Conservation (phyloP, 768 basidiomycete genomes). For the Cystofilobasidium bisporidii region DNA sequence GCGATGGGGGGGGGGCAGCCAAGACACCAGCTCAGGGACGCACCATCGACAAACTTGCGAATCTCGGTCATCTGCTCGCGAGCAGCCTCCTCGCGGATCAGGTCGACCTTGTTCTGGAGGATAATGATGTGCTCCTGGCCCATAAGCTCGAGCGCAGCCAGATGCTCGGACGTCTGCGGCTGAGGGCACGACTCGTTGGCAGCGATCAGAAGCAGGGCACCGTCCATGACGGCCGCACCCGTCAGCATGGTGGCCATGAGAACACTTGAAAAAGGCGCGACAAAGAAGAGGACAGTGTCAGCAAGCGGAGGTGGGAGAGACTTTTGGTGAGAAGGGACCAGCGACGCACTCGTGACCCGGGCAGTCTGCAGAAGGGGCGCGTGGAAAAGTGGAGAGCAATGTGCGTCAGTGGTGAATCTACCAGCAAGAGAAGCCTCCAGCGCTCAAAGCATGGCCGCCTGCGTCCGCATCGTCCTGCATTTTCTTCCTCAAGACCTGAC, state of each 20-base stretch:
- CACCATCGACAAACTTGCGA: constrained; percentile 86
- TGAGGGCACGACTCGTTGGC: constrained; percentile 99
- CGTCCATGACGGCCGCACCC: constrained; percentile 99
- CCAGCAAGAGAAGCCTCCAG: no score
- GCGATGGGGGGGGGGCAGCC: not conserved
- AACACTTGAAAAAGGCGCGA: constrained; percentile 77
- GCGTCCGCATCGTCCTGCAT: no score
- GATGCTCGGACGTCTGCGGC: constrained; percentile 95
- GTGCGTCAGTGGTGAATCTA: not conserved
- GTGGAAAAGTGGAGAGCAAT: not conserved
- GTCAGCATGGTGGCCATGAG: constrained; percentile 99
- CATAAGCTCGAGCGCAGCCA: constrained; percentile 99
- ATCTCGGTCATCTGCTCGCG: constrained; percentile 96
- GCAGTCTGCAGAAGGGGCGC: constrained; percentile 45
- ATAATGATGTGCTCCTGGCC: constrained; percentile 96
- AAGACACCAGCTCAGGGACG: no score
- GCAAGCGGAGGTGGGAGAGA: not conserved
- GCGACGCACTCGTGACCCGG: constrained; percentile 33
- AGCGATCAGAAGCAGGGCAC: constrained; percentile 85
- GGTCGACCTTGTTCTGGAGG: constrained; percentile 95
- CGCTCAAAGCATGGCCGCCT: no score
- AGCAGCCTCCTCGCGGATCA: constrained; percentile 90
- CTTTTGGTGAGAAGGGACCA: not conserved
- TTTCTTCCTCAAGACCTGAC: no score
- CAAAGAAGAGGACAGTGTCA: constrained; percentile 53